phyloP scores from a whole-genome alignment of 2,329 filamentous ascomycete genomes.

The Penicillium sp. region DNA sequence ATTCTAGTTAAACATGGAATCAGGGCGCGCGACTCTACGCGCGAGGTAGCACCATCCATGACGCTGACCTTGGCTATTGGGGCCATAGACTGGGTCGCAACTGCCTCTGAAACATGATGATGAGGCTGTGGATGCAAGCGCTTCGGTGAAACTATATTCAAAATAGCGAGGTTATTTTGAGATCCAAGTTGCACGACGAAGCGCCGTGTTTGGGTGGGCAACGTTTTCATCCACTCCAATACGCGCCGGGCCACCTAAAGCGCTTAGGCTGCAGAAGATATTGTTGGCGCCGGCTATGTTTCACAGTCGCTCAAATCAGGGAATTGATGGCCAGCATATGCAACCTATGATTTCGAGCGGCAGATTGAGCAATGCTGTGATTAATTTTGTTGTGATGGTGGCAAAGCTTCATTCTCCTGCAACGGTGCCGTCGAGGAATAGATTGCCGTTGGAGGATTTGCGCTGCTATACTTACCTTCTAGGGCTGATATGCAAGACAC shows the following conservation, averaged over 20 bases:
- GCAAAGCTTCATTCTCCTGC: no score
- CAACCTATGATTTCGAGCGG: not conserved
- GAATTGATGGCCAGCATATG: not conserved
- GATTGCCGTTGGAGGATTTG: no score
- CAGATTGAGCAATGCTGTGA: not conserved
- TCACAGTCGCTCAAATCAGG: conserved; percentile 4
- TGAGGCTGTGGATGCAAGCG: conserved; percentile 28
- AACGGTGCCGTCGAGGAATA: no score
- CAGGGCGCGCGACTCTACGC: conserved; percentile 13
- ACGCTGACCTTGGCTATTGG: conserved; percentile 8
- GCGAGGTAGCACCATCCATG: conserved; percentile 16
- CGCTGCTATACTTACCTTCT: not conserved
- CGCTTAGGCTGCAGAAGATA: conserved; percentile 18
- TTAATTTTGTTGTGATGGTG: not conserved
- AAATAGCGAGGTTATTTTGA: not conserved
- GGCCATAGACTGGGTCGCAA: conserved; percentile 8
- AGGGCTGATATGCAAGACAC: not conserved
- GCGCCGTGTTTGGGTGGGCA: conserved; percentile 14
- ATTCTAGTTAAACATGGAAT: conserved; percentile 19
- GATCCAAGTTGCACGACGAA: conserved; percentile 10
- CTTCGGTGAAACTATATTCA: conserved; percentile 31
- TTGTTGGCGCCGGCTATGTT: conserved; percentile 5
- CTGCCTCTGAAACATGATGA: conserved; percentile 26
- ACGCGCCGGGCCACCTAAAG: conserved; percentile 23
- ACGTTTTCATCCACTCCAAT: conserved; percentile 14